A percentile compares a stretch with the other conserved stretches of the same genome.
Conservation (phyloP, 805 yeast species). For the Clavispora phyllophila region DNA sequence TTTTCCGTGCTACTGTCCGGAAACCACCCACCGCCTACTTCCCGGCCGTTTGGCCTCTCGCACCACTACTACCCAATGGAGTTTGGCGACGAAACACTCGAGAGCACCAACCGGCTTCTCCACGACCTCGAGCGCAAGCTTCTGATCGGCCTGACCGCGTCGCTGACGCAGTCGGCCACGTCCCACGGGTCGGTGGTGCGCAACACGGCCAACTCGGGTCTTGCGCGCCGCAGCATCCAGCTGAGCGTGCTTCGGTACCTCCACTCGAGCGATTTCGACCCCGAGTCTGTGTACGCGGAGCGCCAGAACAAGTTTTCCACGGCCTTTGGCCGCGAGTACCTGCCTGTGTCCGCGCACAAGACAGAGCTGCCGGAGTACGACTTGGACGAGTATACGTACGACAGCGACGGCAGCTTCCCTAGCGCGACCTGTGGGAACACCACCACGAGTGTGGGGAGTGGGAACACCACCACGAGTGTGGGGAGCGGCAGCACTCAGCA, state of each 20-base stretch:
- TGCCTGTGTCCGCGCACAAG: constrained; percentile 6
- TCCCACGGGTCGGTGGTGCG: constrained; percentile 19
- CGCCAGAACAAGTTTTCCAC: constrained; percentile 30
- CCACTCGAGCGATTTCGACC: constrained; percentile 21
- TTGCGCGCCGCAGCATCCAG: constrained; percentile 25
- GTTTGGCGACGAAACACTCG: constrained; percentile 15
- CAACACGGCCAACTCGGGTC: constrained; percentile 15
- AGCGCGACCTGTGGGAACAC: neutral
- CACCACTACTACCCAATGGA: no score
- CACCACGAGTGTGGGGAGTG: neutral
- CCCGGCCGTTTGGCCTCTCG: no score
- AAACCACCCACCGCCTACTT: no score
- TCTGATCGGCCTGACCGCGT: constrained; percentile 24
- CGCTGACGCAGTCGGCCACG: constrained; percentile 22
- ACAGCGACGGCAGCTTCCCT: neutral
- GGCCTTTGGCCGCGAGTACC: constrained; percentile 23
- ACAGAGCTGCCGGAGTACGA: constrained; percentile 2
- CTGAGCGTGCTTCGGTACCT: constrained; percentile 34
- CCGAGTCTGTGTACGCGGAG: constrained; percentile 35
- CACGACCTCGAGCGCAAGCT: constrained; percentile 33
- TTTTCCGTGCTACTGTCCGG: no score
- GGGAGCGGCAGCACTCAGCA: neutral
- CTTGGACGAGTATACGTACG: neutral
- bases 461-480: neutral
- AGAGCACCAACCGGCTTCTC: constrained; percentile 23